Evolutionary conservation across 306 rosid genomes (phyloP), one percentile per base, ranked within the genome.

Genomic region (Citrullus amarus): DNA sequence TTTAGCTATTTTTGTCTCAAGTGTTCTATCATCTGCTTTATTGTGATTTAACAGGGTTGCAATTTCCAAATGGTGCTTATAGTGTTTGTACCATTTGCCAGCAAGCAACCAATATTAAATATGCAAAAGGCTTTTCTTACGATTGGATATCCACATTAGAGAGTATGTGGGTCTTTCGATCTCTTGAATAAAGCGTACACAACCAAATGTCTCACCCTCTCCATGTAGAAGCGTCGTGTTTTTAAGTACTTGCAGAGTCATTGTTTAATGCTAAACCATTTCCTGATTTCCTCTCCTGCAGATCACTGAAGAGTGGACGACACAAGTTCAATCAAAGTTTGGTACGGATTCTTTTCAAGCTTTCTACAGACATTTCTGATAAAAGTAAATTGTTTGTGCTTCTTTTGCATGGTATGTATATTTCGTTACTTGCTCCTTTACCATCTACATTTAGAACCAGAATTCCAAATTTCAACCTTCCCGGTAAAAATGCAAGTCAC

Each of bases 251-350:
- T 34, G 5, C 12, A 0, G 48, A 7, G 12, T 36, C 25, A 36
- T 34, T 65, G 4, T 25, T 53, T n/a, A 20, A 46, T 71, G 56
- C 58, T 46, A 25, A 43, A 39, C 10, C 36, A 77, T 60, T 7
- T 77, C 16, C 54, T 77, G 36, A n/a, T 39, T 60, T 30, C 8
- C 41, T 39, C 18, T 68, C 53, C 17, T 84, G 86, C 89, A 93
- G 98, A 81, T 94, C 71, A 88, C 84, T 79, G 95, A 90, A 76
- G 98, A 94, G 88, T 94, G 98, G 98, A 86, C 90, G 20, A 80
- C 65, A 54, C 98, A 92, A 90, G 87, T 91, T 80, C 86, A 90
- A 85, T 87, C 98, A 74, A 86, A 82, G 87, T 82, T 88, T 80
- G 94, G 98, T 92, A 80, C 83, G 81, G 28, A 13, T 70, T 78